A percentile compares a stretch with the other conserved stretches of the same genome.
Evolutionary conservation across 2,329 filamentous ascomycete genomes (phyloP).

Genomic region (Gyromitra esculenta): DNA sequence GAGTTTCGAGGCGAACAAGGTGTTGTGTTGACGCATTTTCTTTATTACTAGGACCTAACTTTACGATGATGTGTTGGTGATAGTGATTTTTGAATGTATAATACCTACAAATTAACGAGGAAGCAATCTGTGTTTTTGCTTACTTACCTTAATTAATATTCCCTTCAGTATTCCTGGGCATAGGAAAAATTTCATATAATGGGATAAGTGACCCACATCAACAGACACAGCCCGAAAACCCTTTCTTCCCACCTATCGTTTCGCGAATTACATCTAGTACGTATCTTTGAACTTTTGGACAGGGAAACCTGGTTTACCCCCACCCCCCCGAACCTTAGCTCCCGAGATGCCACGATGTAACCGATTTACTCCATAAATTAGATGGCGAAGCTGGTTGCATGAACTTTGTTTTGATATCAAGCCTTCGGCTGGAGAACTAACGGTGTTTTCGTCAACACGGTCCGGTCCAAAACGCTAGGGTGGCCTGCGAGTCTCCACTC

Average conservation of each 20-base stretch:
- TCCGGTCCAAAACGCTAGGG: background rate
- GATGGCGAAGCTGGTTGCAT: background rate
- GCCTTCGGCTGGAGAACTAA: background rate
- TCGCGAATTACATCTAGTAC: no score
- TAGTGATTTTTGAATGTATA: background rate
- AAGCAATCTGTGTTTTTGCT: background rate
- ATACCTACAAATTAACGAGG: background rate
- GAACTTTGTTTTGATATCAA: background rate
- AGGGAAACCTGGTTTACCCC: background rate
- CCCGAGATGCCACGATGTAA: background rate
- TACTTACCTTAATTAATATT: background rate
- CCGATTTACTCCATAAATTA: constrained; percentile 8
- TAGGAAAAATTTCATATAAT: background rate
- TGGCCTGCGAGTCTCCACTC: background rate
- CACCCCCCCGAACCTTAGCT: background rate
- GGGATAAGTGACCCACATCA: no score
- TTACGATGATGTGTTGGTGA: background rate
- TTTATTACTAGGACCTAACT: background rate
- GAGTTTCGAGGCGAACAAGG: background rate
- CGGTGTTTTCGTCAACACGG: background rate
- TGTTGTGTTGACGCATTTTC: background rate
- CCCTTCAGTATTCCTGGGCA: background rate
- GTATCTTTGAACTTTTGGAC: no score
- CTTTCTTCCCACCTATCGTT: no score
- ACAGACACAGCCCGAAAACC: no score